phyloP scores from a whole-genome alignment of 2,329 filamentous ascomycete species.

The Graphilbum sp. region DNA sequence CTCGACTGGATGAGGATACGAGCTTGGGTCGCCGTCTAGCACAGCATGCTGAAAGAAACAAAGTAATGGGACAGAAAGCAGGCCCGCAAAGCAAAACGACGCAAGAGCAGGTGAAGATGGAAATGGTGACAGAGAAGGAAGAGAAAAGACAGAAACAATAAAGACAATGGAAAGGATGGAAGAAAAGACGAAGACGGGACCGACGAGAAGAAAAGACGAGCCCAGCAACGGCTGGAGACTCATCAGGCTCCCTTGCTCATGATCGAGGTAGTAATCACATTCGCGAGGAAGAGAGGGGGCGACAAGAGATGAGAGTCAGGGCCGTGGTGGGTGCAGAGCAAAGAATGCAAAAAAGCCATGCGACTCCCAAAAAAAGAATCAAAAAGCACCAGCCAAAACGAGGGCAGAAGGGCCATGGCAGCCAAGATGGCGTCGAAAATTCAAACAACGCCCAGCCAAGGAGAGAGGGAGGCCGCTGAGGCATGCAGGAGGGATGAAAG shows the following conservation, averaged over 20 bases:
- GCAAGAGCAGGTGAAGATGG: neutral
- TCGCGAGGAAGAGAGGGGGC: neutral
- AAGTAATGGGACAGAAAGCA: neutral
- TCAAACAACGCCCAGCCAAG: neutral
- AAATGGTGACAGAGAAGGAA: neutral
- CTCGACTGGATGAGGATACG: too few species aligned
- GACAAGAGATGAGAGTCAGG: neutral
- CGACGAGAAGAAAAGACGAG: neutral
- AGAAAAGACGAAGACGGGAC: neutral
- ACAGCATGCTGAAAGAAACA: too few species aligned
- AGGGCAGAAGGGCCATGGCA: neutral
- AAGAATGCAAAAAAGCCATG: neutral
- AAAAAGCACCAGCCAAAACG: neutral
- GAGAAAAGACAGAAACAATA: too few species aligned
- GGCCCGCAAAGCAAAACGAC: neutral
- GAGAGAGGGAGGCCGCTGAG: neutral
- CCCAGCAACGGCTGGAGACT: too few species aligned
- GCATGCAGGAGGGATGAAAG: neutral
- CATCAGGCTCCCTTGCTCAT: neutral
- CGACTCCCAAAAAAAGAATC: neutral
- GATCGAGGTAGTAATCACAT: neutral
- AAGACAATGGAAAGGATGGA: neutral
- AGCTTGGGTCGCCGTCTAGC: too few species aligned
- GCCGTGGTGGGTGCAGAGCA: neutral
- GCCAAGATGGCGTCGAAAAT: neutral